Percentiles rank a stretch among this genome's conserved stretches.
Conservation (phyloP, 2,329 filamentous ascomycete species). For the Xylariaceae sp. region DNA sequence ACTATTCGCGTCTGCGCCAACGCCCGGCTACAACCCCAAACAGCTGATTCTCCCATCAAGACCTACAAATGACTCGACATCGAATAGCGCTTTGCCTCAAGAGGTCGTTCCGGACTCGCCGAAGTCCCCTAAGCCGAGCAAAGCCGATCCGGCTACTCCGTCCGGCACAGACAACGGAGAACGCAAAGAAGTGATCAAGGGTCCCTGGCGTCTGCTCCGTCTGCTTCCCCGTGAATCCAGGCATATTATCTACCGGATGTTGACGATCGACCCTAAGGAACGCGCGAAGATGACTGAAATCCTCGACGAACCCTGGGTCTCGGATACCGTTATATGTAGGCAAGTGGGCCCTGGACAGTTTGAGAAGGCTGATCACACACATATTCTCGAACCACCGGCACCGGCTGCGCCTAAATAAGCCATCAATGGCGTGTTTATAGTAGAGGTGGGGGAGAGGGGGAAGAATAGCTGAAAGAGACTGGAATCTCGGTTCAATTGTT, state of each 20-base stretch:
- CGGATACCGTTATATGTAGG: conserved; percentile 73
- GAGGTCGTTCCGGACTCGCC: conserved; percentile 35
- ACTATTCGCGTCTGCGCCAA: conserved; percentile 81
- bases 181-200: conserved; percentile 76
- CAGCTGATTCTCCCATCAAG: conserved; percentile 45
- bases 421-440: background rate
- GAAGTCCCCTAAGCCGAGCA: conserved; percentile 25
- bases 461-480: too few species aligned
- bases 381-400: conserved; percentile 72
- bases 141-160: conserved; percentile 22
- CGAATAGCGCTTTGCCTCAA: conserved; percentile 33
- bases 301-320: conserved; percentile 84
- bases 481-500: too few species aligned
- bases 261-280: conserved; percentile 78
- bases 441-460: too few species aligned
- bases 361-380: conserved; percentile 70
- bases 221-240: conserved; percentile 84
- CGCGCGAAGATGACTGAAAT: conserved; percentile 84
- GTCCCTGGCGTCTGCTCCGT: conserved; percentile 84
- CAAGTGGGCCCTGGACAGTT: conserved; percentile 68
- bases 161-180: conserved; percentile 37
- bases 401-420: conserved; percentile 34
- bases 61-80: conserved; percentile 40
- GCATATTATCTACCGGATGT: conserved; percentile 86
- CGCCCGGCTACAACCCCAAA: conserved; percentile 62